phyloP scores from a whole-genome alignment of 306 rosid genomes.

The Macrotyloma uniflorum region DNA sequence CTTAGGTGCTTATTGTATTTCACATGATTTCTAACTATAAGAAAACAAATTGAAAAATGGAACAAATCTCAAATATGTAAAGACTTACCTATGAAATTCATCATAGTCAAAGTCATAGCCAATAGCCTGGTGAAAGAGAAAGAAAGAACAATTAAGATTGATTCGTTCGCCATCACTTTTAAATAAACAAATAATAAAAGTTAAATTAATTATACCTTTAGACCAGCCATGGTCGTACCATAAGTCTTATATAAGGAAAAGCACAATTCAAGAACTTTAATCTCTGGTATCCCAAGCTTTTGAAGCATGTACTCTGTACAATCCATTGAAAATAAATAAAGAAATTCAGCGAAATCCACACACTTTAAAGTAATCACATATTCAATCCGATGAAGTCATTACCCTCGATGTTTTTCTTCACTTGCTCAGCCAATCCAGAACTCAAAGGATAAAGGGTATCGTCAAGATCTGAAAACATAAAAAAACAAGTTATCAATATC shows the following conservation, averaged over 20 bases:
- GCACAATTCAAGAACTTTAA: conserved; percentile 64
- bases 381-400: neutral
- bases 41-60: neutral
- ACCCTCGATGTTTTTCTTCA: conserved; percentile 76
- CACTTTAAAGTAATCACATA: neutral
- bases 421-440: conserved; percentile 65
- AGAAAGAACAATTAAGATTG: conserved; percentile 11
- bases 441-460: conserved; percentile 86
- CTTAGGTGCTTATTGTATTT: conserved; percentile 21
- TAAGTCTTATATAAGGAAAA: conserved; percentile 66
- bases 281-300: conserved; percentile 68
- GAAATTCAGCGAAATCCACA: neutral
- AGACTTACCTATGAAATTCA: conserved; percentile 76
- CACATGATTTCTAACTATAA: neutral
- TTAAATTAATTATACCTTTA: conserved; percentile 53
- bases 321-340: neutral
- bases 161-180: conserved; percentile 9
- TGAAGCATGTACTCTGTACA: conserved; percentile 68
- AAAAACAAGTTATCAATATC: neutral
- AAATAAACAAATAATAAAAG: neutral
- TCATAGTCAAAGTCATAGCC: conserved; percentile 78
- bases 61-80: conserved; percentile 12
- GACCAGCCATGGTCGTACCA: conserved; percentile 97
- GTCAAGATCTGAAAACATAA: conserved; percentile 71
- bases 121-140: conserved; percentile 59